Percentiles rank a stretch among this genome's conserved stretches.
phyloP scores from a whole-genome alignment of 768 basidiomycete genomes.

The Termitomyces bulborhizus region DNA sequence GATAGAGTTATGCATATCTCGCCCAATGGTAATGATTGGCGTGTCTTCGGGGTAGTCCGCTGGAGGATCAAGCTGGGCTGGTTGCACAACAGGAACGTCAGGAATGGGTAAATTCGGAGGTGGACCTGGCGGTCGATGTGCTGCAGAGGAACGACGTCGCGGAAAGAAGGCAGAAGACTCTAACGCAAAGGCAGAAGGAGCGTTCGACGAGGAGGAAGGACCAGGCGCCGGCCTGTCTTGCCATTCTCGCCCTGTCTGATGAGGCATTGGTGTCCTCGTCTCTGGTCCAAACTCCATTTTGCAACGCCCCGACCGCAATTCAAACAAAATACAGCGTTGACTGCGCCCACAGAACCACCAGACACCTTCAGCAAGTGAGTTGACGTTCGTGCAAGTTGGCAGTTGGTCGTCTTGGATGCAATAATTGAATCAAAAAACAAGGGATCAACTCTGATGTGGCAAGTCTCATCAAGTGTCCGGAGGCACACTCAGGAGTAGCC shows the following conservation, averaged over 20 bases:
- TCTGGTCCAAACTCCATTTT: constrained; percentile 36
- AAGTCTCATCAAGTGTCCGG: constrained; percentile 7
- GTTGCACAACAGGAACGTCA: constrained; percentile 39
- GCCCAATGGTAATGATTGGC: constrained; percentile 17
- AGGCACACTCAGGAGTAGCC: not conserved
- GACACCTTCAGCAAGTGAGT: not conserved
- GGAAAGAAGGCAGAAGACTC: constrained; percentile 29
- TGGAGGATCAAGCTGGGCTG: constrained; percentile 17
- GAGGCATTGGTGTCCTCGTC: constrained; percentile 21
- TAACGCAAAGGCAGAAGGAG: constrained; percentile 21
- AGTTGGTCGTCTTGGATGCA: constrained; percentile 12
- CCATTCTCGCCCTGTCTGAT: constrained; percentile 28
- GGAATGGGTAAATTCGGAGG: constrained; percentile 76
- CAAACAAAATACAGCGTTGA: not conserved
- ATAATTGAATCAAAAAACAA: constrained; percentile 15
- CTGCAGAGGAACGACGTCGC: constrained; percentile 67
- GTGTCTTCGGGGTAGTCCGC: constrained; percentile 18
- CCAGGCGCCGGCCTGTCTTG: constrained; percentile 22
- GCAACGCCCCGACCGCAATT: not conserved
- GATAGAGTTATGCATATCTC: constrained; percentile 25
- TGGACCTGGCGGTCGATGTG: constrained; percentile 61
- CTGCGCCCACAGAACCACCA: not conserved
- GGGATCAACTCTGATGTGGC: constrained; percentile 17
- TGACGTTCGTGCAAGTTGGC: not conserved
- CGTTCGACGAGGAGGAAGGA: constrained; percentile 28